These are phyloP conservation scores for Monosporascus sp. DNA, from an alignment of 2,329 filamentous ascomycete species.

Conservation along the genomic window DNA sequence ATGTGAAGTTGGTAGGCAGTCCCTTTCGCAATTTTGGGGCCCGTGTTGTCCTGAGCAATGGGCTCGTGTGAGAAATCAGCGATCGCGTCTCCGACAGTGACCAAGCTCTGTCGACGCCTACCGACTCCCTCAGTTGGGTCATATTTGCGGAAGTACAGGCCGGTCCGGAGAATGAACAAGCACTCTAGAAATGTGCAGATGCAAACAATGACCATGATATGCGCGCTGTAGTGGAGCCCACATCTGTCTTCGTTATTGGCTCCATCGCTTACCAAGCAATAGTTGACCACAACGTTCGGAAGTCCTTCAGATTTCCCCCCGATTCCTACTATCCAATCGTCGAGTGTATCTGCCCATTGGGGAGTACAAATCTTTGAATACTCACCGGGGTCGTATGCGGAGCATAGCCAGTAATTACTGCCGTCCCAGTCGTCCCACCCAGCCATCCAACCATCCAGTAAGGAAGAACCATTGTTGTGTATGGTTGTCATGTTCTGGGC, in stretches of 20 bases:
- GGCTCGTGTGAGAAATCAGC: background rate
- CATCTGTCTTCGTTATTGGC: conserved; percentile 1
- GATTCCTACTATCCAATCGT: background rate
- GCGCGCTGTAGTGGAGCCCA: conserved; percentile 3
- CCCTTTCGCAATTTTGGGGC: background rate
- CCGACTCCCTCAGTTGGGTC: background rate
- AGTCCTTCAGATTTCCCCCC: background rate
- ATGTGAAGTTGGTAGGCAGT: background rate
- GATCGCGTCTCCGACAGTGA: conserved; percentile 5
- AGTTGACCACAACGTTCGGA: background rate
- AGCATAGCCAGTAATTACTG: background rate
- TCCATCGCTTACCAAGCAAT: conserved; percentile 1
- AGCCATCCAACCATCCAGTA: conserved; percentile 1
- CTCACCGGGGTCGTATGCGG: background rate
- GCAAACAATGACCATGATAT: conserved; percentile 1
- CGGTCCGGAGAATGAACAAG: conserved; percentile 1
- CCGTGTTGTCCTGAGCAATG: background rate
- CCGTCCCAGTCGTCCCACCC: conserved; percentile 1
- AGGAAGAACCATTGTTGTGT: conserved; percentile 1
- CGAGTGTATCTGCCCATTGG: no score
- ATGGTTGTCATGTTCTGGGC: conserved; percentile 1
- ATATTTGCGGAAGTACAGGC: background rate
- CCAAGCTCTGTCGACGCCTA: background rate
- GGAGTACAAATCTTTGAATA: background rate
- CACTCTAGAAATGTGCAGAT: background rate